phyloP scores from a whole-genome alignment of 306 rosid species.

The Citrullus mucosospermus region DNA sequence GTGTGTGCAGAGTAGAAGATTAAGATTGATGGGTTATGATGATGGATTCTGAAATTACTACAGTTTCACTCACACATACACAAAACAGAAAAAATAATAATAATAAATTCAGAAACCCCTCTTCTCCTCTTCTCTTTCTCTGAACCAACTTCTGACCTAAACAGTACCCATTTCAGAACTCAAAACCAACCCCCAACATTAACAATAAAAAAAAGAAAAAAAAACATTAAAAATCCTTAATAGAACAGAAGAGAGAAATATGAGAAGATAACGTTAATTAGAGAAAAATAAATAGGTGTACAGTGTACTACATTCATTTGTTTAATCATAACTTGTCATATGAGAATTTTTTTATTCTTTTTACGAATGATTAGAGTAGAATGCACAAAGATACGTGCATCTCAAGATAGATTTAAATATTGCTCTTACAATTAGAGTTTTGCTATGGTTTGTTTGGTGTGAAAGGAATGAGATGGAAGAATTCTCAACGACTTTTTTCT shows the following conservation, averaged over 20 bases:
- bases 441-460: no score
- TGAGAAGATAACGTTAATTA: conserved; percentile 10
- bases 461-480: no score
- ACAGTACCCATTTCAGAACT: not conserved
- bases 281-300: no score
- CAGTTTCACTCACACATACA: conserved; percentile 16
- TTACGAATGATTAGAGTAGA: no score
- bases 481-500: no score
- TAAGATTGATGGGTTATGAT: conserved; percentile 39
- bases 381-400: no score
- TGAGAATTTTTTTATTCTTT: no score
- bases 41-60: conserved; percentile 45
- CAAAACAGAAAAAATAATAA: not conserved
- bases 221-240: no score
- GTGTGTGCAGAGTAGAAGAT: conserved; percentile 33
- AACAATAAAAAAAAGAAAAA: conserved; percentile 15
- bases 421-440: no score
- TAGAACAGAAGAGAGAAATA: conserved; percentile 8
- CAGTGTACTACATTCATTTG: no score
- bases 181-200: not conserved
- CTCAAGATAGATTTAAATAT: no score
- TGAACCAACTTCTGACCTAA: conserved; percentile 15
- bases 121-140: conserved; percentile 5
- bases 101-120: conserved; percentile 15
- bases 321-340: no score